Percentiles rank a stretch among this genome's conserved stretches.
Conservation (phyloP, 2,329 filamentous ascomycete species). For the Exophiala sideris region DNA sequence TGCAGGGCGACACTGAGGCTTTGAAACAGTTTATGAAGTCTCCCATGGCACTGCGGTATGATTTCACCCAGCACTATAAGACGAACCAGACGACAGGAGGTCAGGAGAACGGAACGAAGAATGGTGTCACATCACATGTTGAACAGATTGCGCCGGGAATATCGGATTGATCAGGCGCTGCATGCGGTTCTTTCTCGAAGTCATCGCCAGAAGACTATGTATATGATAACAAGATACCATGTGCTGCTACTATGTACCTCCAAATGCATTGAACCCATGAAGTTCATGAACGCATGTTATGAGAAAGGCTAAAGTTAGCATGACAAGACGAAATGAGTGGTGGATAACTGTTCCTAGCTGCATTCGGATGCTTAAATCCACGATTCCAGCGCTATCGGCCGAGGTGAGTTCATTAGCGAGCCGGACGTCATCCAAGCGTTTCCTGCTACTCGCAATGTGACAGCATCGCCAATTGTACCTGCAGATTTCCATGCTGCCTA, state of each 20-base stretch:
- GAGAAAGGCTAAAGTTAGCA: no score
- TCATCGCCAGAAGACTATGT: background rate
- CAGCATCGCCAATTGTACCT: background rate
- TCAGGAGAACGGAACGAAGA: conserved; percentile 2
- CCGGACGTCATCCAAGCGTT: no score
- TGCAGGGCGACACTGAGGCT: conserved; percentile 32
- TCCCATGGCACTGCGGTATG: conserved; percentile 17
- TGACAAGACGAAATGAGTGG: no score
- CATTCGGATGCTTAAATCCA: no score
- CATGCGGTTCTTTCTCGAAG: background rate
- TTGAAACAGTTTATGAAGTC: conserved; percentile 19
- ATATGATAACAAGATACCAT: background rate
- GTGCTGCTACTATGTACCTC: background rate
- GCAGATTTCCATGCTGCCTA: no score
- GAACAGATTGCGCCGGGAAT: conserved; percentile 7
- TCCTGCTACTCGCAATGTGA: no score
- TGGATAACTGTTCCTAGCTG: no score
- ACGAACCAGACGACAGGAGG: background rate
- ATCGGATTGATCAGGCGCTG: background rate
- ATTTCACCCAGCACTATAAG: conserved; percentile 26
- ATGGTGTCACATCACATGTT: conserved; percentile 6
- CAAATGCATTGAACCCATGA: background rate
- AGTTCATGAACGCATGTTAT: no score
- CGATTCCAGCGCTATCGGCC: no score
- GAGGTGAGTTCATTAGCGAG: no score